Base-by-base conservation (phyloP, 495 filamentous ascomycete genomes). In the Polyplosphaeria fusca region DNA sequence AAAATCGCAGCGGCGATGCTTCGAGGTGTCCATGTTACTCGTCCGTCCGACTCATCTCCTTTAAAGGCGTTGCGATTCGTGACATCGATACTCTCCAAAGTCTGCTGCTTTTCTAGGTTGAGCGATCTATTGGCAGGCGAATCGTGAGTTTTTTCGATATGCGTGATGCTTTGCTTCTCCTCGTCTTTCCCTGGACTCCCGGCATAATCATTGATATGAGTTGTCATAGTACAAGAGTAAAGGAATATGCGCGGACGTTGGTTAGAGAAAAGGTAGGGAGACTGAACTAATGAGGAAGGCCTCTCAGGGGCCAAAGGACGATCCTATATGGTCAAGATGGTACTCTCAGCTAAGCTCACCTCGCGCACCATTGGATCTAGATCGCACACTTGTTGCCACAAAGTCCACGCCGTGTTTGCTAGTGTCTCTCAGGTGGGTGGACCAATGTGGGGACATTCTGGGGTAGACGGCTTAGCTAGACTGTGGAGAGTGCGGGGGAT, bases 41-140 rank as follows among this genome's bases (percentile, higher is more conserved):
- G 62, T 5, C 67, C 64, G 48, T 69, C 67, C 7, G 64, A 67
- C 35, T 67, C 58, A 48, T 69, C 64, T 18, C 67, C 67, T 38
- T 60, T 60, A 20, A 60, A 63, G 11, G 67, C 67, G 12, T 56
- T 42, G 4, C 35, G 23, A 39, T 69, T 69, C 20, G 57, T 22
- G 12, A 67, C 11, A 39, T 69, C 67, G 43, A 69, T 53, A 13
- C 35, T 7, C 14, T 55, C 38, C 5, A 68, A 52, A 0, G 65
- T 68, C 11, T 52, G 54, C 53, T 54, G 40, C 30, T 64, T 61
- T 3, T 43, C 43, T 16, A 65, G 41, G n/a, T 35, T 40, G 3
- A 52, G 52, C 11, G 52, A 55, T 7, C 32, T 27, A 14, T 61
- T 37, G 35, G 32, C 32, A 12, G 49, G 43, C 5, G 50, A 44